These are phyloP conservation scores for Alternaria burnsii DNA, from an alignment of 2,329 filamentous ascomycete genomes.

Conservation along the genomic window DNA sequence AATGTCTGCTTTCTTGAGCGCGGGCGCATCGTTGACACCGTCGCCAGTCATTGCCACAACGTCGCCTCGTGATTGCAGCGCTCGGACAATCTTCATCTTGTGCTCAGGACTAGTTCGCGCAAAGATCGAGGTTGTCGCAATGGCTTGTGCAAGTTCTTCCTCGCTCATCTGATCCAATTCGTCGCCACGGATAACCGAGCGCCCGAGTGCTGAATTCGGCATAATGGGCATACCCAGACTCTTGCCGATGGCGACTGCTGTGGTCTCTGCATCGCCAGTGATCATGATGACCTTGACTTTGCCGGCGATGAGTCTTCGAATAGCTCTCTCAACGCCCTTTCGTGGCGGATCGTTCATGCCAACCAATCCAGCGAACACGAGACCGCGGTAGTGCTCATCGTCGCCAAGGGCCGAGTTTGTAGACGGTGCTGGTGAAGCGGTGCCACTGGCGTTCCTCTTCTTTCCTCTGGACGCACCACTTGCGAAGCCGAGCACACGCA, in stretches of 20 bases:
- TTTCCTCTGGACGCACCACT: conserved; percentile 70
- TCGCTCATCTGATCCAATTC: conserved; percentile 94
- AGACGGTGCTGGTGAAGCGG: conserved; percentile 38
- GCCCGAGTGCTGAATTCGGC: conserved; percentile 66
- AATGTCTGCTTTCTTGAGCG: conserved; percentile 96
- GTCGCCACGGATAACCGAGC: conserved; percentile 82
- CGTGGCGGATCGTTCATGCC: conserved; percentile 98
- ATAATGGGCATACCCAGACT: conserved; percentile 92
- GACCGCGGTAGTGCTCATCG: conserved; percentile 80
- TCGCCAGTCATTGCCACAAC: conserved; percentile 99
- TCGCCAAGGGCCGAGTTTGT: conserved; percentile 52
- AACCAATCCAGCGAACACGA: conserved; percentile 90
- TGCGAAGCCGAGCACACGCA: conserved; percentile 91
- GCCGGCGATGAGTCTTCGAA: conserved; percentile 87
- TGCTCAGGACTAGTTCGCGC: conserved; percentile 96
- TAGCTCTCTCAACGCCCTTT: conserved; percentile 87
- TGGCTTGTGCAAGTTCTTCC: conserved; percentile 81
- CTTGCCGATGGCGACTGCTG: conserved; percentile 89
- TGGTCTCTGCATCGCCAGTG: conserved; percentile 94
- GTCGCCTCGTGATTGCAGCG: conserved; percentile 89
- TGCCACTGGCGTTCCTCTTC: conserved; percentile 42
- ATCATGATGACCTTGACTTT: conserved; percentile 99
- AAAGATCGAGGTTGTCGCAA: conserved; percentile 91
- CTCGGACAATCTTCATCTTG: conserved; percentile 95
- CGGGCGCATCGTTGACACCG: conserved; percentile 96